Evolutionary conservation across 208 protist species (phyloP), one percentile per base, ranked within the genome.

Genomic region (Leptomonas seymouri): DNA sequence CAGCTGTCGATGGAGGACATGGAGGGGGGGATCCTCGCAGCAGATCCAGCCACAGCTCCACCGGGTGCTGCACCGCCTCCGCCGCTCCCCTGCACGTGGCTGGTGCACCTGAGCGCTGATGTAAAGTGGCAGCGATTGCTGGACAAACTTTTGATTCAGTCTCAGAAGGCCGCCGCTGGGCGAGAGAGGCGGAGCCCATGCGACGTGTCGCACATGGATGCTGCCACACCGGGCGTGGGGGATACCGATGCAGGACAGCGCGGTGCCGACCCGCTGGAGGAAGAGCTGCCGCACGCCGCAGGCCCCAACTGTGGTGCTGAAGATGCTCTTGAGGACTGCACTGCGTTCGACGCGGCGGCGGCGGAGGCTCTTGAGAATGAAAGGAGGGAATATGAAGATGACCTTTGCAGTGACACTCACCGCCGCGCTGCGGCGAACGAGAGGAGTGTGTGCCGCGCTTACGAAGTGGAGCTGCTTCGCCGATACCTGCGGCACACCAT

Each of bases 91-190:
- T 23, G 28, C 18, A 70, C 71, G 36, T 76, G 71, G 71, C 31
- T 76, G 16, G 71, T 76, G n/a, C 55, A 76, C 45, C 45, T 70
- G 4, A 59, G 61, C 56, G 28, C 56, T n/a, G 71, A 76, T 12
- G 48, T 50, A 28, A 30, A 50, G 46, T 21, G 34, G 48, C 23
- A 51, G 0, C 15, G 30, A 3, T 36, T 45, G 4, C 30, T 70
- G 18, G 34, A 51, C 18, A 6, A 15, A 12, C 63, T 65, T 8
- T 76, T 61, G 63, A 9, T n/a, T n/a, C n/a, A n/a, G n/a, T n/a
- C n/a, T n/a, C n/a, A 8, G 12, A 27, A 0, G 12, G 3, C 39
- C 59, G 2, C 44, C 28, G 3, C 28, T 64, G 15, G 57, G 12
- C 27, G 16, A 44, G 25, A 31, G 50, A 7, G 23, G 25, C 8